Evolutionary conservation across 208 protist genomes (phyloP), one percentile per base, ranked within the genome.

Genomic region (Blechomonas ayalai): DNA sequence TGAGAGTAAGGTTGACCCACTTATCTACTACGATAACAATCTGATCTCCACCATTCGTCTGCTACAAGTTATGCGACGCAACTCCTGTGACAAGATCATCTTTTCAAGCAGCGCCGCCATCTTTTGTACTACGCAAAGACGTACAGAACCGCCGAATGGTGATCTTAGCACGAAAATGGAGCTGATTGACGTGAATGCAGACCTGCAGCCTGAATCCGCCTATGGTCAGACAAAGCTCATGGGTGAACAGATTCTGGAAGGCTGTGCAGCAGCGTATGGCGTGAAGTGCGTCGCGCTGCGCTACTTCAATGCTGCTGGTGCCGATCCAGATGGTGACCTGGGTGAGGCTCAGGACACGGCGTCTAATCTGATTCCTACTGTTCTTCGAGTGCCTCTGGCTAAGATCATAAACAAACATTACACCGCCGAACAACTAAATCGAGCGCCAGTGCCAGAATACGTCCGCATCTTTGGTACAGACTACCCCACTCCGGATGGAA

Each of bases 251-350:
- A 92, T 99, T 28, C 45, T 98, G n/a, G 47, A 69, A 44, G 95
- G 97, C 65, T 61, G 84, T 16, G 67, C 63, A 16, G 36, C 52
- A 0, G 80, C 77, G 10, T 84, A 91, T 28, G 78, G 86, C 39
- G 73, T 81, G 25, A 71, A 86, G 42, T 79, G 85, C 39, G 66
- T 96, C 23, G 68, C 96, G 36, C 78, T 99, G 27, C 86, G 98
- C 26, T 99, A 99, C 73, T 99, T 99, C 77, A 99, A 99, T 74
- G 97, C 97, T 12, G 84, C 92, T 31, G 97, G 97, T 18, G 96
- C 96, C 0, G 91, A 98, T 64, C 52, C 54, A 32, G 82, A 84
- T 32, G 96, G 97, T 18, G 74, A 77, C 19, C 98, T 99, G 53
- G 97, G 97, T 18, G 95, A 98, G 64, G 82, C 93, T 39, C 95